Base-by-base conservation (phyloP, 169 alveolate genomes). In the Besnoitia besnoiti region DNA sequence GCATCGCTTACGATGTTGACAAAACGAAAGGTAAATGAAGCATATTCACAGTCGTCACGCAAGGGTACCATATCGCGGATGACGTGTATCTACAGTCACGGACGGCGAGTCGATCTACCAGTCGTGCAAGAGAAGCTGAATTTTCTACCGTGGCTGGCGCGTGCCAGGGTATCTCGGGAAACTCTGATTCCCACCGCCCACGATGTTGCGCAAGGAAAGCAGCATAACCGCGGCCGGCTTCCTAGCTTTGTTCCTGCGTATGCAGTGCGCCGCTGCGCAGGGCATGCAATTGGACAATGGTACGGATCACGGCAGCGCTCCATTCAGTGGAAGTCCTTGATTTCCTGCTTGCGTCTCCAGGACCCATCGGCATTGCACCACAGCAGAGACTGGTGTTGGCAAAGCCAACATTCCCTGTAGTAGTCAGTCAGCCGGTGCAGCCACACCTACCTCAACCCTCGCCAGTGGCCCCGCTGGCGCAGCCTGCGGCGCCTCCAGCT, bases 351-450 rank as follows among this genome's bases (percentile, higher is more conserved):
- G 21, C 16, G 16, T 30, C 46, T 21, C 4, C 87, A 77, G 87
- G 87, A 12, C 87, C 87, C 59, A 59, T 77, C 37, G 87, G 87
- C 8, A 46, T 77, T 0, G 59, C 87, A 12, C 87, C 87, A 27
- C 47, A 77, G 42, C 87, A 77, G 87, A 51, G 27, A 30, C 87
- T 77, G 7, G 8, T 14, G 61, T 59, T 77, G 12, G 59, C 12
- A 27, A 44, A 27, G 35, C 87, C 87, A 39, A 40, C 87, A 27
- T 42, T 40, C n/a, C 87, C 87, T 30, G 59, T 77, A 7, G 37
- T 59, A 46, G 10, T 46, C 44, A 40, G 30, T 37, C 84, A 73
- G 3, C 84, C 84, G 19, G 84, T 33, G 33, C 84, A 73, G 84
- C 84, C 84, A n/a, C 84, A 73, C 27, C 49, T 73, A 3, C 49